These are phyloP conservation scores for Nothophoma quercina DNA, from an alignment of 2,329 filamentous ascomycete genomes.

Conservation along the genomic window DNA sequence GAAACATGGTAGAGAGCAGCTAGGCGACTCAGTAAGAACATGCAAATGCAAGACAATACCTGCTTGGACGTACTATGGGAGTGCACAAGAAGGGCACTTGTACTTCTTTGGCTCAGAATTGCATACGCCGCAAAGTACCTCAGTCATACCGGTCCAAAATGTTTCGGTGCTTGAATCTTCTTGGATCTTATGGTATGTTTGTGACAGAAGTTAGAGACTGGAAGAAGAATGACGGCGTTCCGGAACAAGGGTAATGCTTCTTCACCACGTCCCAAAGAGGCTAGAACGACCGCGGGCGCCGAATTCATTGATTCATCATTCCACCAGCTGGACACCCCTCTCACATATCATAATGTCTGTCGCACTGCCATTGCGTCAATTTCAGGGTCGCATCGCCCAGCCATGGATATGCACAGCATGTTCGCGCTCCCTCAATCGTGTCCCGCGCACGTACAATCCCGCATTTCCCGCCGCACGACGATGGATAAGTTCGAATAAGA, in stretches of 20 bases:
- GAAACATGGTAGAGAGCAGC: conserved; percentile 45
- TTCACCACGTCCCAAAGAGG: conserved; percentile 28
- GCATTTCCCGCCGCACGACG: conserved; percentile 31
- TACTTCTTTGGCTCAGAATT: conserved; percentile 55
- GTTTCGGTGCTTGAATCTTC: background rate
- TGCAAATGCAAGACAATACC: background rate
- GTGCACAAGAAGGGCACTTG: conserved; percentile 58
- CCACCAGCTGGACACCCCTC: conserved; percentile 19
- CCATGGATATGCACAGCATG: conserved; percentile 50
- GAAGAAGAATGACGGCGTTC: conserved; percentile 5
- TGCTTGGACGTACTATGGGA: conserved; percentile 55
- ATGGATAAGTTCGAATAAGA: conserved; percentile 41
- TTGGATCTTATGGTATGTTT: background rate
- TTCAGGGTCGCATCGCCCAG: conserved; percentile 26
- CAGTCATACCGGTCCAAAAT: conserved; percentile 37
- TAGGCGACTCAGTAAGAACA: conserved; percentile 18
- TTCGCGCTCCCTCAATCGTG: conserved; percentile 37
- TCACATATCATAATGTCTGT: conserved; percentile 40
- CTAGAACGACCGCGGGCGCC: conserved; percentile 39
- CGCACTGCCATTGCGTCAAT: conserved; percentile 30
- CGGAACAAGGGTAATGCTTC: conserved; percentile 20
- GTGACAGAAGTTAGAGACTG: background rate
- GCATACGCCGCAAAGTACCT: conserved; percentile 54
- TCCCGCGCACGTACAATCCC: conserved; percentile 28
- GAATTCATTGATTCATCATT: conserved; percentile 30